These are phyloP conservation scores for Geranium rotundifolium DNA, from an alignment of 345 rosid species.

Conservation along the genomic window DNA sequence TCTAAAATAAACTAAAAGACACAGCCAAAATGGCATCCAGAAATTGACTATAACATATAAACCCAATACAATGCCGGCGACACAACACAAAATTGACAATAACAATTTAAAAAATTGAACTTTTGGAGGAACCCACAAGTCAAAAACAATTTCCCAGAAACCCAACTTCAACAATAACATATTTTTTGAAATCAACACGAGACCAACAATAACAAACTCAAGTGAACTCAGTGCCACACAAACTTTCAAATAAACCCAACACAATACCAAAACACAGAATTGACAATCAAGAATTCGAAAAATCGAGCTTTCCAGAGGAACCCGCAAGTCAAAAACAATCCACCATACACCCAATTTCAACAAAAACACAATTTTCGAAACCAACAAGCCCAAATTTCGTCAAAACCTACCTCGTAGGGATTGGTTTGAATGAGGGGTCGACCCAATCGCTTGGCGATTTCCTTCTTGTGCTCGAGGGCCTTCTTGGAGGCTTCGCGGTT, in stretches of 20 bases:
- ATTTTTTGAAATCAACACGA: too few species aligned
- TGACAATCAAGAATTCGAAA: too few species aligned
- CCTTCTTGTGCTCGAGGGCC: slow-evolving; percentile 84
- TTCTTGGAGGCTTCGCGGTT: slow-evolving; percentile 88
- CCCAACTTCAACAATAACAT: too few species aligned
- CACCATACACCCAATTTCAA: background rate
- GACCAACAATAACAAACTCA: too few species aligned
- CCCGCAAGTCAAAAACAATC: background rate
- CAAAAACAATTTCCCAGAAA: too few species aligned
- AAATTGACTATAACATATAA: too few species aligned
- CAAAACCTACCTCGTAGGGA: slow-evolving; percentile 63
- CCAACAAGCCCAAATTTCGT: background rate
- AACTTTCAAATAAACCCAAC: background rate
- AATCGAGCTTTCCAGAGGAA: background rate
- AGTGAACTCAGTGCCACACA: too few species aligned
- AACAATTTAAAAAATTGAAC: too few species aligned
- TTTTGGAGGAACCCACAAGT: too few species aligned
- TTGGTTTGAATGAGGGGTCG: slow-evolving; percentile 81
- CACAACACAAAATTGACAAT: too few species aligned
- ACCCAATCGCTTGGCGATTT: slow-evolving; percentile 80
- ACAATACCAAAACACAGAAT: too few species aligned
- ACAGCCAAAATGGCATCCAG: background rate
- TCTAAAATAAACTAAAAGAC: background rate
- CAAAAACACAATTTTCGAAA: background rate
- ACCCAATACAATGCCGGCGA: too few species aligned